Base-by-base conservation (phyloP, 1,284 basidiomycete species). In the Austroboletus niveus region DNA sequence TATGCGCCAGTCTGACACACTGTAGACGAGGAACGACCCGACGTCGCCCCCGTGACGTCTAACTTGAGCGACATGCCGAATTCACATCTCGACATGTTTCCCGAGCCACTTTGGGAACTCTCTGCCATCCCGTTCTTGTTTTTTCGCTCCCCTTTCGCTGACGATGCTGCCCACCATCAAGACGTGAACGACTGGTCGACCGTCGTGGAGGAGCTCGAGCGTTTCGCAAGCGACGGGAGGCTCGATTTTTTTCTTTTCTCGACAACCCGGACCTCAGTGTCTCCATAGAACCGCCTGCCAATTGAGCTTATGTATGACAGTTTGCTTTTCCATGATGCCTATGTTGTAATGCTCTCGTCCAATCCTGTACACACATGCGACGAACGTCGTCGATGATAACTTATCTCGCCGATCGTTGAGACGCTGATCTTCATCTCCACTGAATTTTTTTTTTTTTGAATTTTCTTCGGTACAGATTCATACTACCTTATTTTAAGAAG, bases 111-210 rank as follows among this genome's bases (percentile, higher is more conserved):
- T 43, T 61, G 51, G 22, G 61, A 68, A 29, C 61, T 69, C 42
- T 70, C 68, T 4, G 68, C 68, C 24, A 63, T 70, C 9, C 68
- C 64, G 1, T 70, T 68, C 32, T 41, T 69, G 12, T 68, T 63
- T 50, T 24, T 24, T 24, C 49, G 63, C 41, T 61, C 64, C 15
- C 68, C 68, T 3, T 11, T 48, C 24, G 5, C 35, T 8, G 45
- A 65, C 6, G 44, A 50, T 32, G 30, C 42, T 20, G 3, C 45
- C 1, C 5, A 38, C 44, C 11, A 31, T 34, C 50, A 10, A 40
- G 32, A 1, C 5, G 15, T 34, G 46, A 27, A 48, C 15, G 11
- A 48, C 50, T 63, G 62, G 66, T 27, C 42, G 51, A 32, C 22
- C 34, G 15, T 63, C 50, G 62, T 68, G 41, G 55, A 63, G 6